A percentile compares a stretch with the other conserved stretches of the same genome.
Evolutionary conservation across 2,329 filamentous ascomycete genomes (phyloP).

Genomic region (Chalaropsis ovoidea): DNA sequence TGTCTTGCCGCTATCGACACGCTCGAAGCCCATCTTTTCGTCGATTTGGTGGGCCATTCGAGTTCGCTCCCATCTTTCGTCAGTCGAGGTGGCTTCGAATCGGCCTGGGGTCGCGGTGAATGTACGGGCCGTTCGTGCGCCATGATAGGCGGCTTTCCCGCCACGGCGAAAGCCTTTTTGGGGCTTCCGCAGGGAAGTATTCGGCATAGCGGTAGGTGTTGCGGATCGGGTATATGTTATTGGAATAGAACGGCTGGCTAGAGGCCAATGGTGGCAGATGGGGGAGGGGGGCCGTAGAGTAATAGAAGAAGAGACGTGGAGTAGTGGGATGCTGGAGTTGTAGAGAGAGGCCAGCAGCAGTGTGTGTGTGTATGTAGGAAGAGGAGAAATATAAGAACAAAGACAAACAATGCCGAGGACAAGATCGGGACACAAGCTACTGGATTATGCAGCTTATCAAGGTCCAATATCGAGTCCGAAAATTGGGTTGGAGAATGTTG

Average conservation of each 20-base stretch:
- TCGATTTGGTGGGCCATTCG: conserved; percentile 81
- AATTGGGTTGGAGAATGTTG: not conserved
- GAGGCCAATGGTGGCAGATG: conserved; percentile 13
- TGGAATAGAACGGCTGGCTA: not conserved
- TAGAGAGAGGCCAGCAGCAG: not conserved
- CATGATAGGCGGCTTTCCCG: conserved; percentile 62
- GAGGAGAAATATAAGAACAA: too few species aligned
- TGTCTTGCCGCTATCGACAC: conserved; percentile 76
- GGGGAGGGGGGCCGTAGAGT: not conserved
- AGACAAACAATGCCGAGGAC: too few species aligned
- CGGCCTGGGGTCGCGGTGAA: conserved; percentile 63
- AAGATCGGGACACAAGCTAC: too few species aligned
- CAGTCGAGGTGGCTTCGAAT: conserved; percentile 76
- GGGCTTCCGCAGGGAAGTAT: conserved; percentile 49
- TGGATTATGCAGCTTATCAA: too few species aligned
- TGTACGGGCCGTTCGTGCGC: conserved; percentile 57
- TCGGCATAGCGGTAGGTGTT: conserved; percentile 42
- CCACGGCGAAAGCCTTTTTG: conserved; percentile 59
- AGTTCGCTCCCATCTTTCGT: conserved; percentile 83
- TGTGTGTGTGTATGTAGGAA: too few species aligned
- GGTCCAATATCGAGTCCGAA: not conserved
- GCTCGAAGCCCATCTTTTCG: conserved; percentile 85
- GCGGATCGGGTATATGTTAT: conserved; percentile 19
- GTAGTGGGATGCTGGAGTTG: not conserved
- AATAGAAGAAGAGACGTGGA: conserved; percentile 11